Percentiles rank a stretch among this genome's conserved stretches.
phyloP scores from a whole-genome alignment of 2,329 filamentous ascomycete genomes.

The Aspergillus luchuensis region DNA sequence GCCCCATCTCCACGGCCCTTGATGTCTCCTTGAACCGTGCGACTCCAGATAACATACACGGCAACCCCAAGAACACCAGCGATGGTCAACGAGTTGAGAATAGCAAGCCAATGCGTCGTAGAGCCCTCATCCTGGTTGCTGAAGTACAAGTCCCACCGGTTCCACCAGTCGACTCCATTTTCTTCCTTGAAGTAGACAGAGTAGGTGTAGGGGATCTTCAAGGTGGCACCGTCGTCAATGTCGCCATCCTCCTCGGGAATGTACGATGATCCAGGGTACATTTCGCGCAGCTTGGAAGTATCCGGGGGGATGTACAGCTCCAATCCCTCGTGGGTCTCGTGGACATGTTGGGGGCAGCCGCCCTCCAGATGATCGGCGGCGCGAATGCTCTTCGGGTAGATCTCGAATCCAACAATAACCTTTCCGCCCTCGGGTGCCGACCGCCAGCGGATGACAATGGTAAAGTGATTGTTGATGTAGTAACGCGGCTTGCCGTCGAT shows the following conservation, averaged over 20 bases:
- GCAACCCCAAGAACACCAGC: slow-evolving; percentile 75
- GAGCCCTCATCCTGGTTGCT: slow-evolving; percentile 81
- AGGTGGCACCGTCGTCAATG: slow-evolving; percentile 63
- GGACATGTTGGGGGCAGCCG: slow-evolving; percentile 69
- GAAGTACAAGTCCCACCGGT: slow-evolving; percentile 87
- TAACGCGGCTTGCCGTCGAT: slow-evolving; percentile 64
- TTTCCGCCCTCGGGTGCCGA: slow-evolving; percentile 71
- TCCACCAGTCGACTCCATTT: slow-evolving; percentile 75
- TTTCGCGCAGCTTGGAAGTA: slow-evolving; percentile 56
- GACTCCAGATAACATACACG: slow-evolving; percentile 77
- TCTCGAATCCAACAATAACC: slow-evolving; percentile 84
- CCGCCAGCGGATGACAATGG: slow-evolving; percentile 78
- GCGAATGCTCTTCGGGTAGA: slow-evolving; percentile 82
- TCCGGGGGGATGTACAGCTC: slow-evolving; percentile 70
- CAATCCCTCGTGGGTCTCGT: slow-evolving; percentile 64
- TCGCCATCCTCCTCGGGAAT: slow-evolving; percentile 59
- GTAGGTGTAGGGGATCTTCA: slow-evolving; percentile 82
- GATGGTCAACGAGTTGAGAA: slow-evolving; percentile 83
- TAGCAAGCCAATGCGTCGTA: slow-evolving; percentile 84
- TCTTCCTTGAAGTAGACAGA: slow-evolving; percentile 89
- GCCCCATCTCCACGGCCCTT: slow-evolving; percentile 69
- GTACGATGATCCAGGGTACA: slow-evolving; percentile 63
- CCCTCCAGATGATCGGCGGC: slow-evolving; percentile 60
- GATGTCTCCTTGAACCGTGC: slow-evolving; percentile 77
- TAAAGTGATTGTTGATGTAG: slow-evolving; percentile 86